A percentile compares a stretch with the other conserved stretches of the same genome.
Evolutionary conservation across 345 rosid species (phyloP).

Genomic region (Linum lewisii): DNA sequence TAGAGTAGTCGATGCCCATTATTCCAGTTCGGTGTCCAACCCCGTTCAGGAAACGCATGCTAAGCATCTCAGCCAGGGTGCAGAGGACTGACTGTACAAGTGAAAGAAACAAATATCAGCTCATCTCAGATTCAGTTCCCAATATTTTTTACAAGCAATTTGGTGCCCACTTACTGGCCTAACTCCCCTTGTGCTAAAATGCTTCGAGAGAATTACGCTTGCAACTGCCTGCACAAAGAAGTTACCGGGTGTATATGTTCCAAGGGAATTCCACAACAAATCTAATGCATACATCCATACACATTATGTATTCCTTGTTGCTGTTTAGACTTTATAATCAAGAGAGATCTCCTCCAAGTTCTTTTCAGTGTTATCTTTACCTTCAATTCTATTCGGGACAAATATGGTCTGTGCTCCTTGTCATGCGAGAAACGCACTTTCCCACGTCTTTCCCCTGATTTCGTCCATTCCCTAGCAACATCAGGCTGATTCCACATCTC

Average conservation of each 20-base stretch:
- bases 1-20: slow-evolving; percentile 72
- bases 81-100: slow-evolving; percentile 54
- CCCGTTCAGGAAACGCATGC: slow-evolving; percentile 74
- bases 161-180: slow-evolving; percentile 54
- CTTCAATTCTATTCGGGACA: slow-evolving; percentile 72
- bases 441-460: slow-evolving; percentile 59
- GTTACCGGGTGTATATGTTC: too few relatives aligned
- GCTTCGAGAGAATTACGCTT: slow-evolving; percentile 57
- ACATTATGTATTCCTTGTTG: neutral
- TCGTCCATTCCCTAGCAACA: slow-evolving; percentile 67
- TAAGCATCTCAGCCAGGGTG: slow-evolving; percentile 74
- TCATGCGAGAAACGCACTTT: slow-evolving; percentile 74
- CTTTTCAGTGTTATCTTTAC: slow-evolving; percentile 25
- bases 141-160: neutral
- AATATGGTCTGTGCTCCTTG: slow-evolving; percentile 46
- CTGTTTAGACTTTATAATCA: neutral
- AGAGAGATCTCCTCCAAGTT: neutral
- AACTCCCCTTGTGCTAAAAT: slow-evolving; percentile 59
- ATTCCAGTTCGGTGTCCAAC: slow-evolving; percentile 44
- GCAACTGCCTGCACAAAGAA: slow-evolving; percentile 57
- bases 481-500: slow-evolving; percentile 70
- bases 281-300: neutral
- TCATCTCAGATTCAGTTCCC: neutral
- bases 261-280: too few relatives aligned
- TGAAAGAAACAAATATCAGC: neutral